Percentiles rank a stretch among this genome's conserved stretches.
Conservation (phyloP, 805 yeast genomes). For the Candida maesae region DNA sequence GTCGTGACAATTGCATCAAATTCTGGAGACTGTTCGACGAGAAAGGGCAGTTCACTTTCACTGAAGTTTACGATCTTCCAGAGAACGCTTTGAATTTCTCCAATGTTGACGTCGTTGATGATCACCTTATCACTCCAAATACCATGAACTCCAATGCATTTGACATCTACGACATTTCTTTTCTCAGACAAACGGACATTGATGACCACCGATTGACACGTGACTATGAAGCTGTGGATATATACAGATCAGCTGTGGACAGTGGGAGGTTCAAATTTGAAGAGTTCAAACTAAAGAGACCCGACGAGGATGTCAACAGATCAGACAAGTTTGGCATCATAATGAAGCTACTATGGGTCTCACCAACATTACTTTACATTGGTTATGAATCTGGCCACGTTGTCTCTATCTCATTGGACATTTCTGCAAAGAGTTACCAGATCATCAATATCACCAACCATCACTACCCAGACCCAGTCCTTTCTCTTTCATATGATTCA, state of each 20-base stretch:
- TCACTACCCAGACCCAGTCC: constrained; percentile 54
- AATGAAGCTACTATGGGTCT: constrained; percentile 50
- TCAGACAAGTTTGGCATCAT: constrained; percentile 55
- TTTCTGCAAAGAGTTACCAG: constrained; percentile 1
- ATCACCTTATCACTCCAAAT: constrained; percentile 52
- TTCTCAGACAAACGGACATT: constrained; percentile 12
- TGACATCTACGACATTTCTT: constrained; percentile 51
- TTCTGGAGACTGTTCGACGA: constrained; percentile 39
- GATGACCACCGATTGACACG: constrained; percentile 22
- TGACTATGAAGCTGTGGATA: constrained; percentile 23
- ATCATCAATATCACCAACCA: constrained; percentile 19
- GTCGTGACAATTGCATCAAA: constrained; percentile 54
- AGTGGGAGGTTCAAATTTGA: constrained; percentile 14
- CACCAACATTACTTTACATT: constrained; percentile 33
- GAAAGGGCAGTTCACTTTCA: constrained; percentile 2
- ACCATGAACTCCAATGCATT: constrained; percentile 58
- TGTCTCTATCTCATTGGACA: constrained; percentile 28
- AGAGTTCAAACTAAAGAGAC: constrained; percentile 16
- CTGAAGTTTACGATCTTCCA: constrained; percentile 47
- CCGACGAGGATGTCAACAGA: constrained; percentile 14
- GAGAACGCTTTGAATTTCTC: constrained; percentile 74
- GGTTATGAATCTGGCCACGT: constrained; percentile 79
- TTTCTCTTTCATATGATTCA: constrained; percentile 37
- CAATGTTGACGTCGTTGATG: constrained; percentile 44
- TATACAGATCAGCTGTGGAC: constrained; percentile 14